phyloP scores from a whole-genome alignment of 2,329 filamentous ascomycete species.

The Fusarium sp. region DNA sequence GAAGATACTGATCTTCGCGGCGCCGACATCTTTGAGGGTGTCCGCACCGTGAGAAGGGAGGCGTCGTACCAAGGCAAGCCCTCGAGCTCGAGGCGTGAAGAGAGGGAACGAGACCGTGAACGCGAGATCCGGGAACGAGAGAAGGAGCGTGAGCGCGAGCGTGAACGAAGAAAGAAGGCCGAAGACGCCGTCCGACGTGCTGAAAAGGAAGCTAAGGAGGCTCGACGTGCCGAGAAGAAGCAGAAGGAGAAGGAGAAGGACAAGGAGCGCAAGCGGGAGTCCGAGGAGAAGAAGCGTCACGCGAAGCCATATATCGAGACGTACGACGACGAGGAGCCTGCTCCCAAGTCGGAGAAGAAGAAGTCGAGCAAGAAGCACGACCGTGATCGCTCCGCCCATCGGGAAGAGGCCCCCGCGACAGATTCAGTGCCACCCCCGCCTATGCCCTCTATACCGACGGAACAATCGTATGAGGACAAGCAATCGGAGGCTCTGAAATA shows the following conservation, averaged over 20 bases:
- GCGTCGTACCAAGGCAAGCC: slow-evolving; percentile 61
- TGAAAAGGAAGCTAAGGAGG: slow-evolving; percentile 47
- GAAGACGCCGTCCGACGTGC: slow-evolving; percentile 39
- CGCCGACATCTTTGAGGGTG: slow-evolving; percentile 60
- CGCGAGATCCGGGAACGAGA: slow-evolving; percentile 36
- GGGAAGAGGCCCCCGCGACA: slow-evolving; percentile 47
- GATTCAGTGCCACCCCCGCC: slow-evolving; percentile 36
- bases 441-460: slow-evolving; percentile 22
- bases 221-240: slow-evolving; percentile 51
- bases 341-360: slow-evolving; percentile 51
- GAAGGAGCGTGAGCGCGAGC: slow-evolving; percentile 44
- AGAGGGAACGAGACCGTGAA: slow-evolving; percentile 46
- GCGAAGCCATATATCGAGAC: slow-evolving; percentile 52
- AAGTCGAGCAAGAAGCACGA: slow-evolving; percentile 56
- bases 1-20: slow-evolving; percentile 55
- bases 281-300: slow-evolving; percentile 53
- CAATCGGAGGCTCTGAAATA: slow-evolving; percentile 41
- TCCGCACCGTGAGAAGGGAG: slow-evolving; percentile 56
- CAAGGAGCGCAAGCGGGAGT: slow-evolving; percentile 53
- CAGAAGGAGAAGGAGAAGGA: slow-evolving; percentile 50
- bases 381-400: slow-evolving; percentile 49
- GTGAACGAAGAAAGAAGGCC: slow-evolving; percentile 17
- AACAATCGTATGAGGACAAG: slow-evolving; percentile 24
- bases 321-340: slow-evolving; percentile 47
- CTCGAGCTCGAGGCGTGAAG: slow-evolving; percentile 57